These are phyloP conservation scores for Psophocarpus tetragonolobus DNA, from an alignment of 306 rosid genomes.

Conservation along the genomic window DNA sequence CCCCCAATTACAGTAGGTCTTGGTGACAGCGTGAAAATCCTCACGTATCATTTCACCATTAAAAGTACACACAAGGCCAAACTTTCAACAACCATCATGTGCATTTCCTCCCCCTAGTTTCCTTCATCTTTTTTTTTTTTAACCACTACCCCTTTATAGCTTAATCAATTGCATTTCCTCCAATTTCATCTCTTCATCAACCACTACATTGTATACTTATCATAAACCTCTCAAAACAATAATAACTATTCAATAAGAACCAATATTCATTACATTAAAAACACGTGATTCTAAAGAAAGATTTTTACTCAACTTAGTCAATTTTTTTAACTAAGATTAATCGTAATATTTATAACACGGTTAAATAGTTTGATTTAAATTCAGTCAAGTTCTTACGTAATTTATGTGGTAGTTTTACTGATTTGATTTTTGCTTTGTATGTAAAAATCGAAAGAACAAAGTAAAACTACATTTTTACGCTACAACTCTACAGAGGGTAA, in stretches of 20 bases:
- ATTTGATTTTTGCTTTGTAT: neutral
- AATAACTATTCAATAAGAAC: neutral
- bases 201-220: neutral
- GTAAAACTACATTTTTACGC: neutral
- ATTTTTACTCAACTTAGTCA: no score
- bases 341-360: no score
- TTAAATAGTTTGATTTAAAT: no score
- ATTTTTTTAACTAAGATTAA: no score
- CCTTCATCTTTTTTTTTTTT: neutral
- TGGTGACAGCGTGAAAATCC: constrained; percentile 39
- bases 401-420: neutral
- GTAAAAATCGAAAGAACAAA: neutral
- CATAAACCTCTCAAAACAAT: neutral
- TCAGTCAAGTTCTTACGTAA: no score
- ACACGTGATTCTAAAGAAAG: neutral
- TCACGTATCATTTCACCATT: neutral
- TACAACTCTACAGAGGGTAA: neutral
- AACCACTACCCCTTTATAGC: neutral
- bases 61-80: constrained; percentile 17
- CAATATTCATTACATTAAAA: neutral
- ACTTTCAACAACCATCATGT: neutral
- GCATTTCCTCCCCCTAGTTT: neutral
- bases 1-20: constrained; percentile 44
- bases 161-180: constrained; percentile 6
- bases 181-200: neutral